These are phyloP conservation scores for Dothideomycetes sp. DNA, from an alignment of 2,329 filamentous ascomycete genomes.

Conservation along the genomic window DNA sequence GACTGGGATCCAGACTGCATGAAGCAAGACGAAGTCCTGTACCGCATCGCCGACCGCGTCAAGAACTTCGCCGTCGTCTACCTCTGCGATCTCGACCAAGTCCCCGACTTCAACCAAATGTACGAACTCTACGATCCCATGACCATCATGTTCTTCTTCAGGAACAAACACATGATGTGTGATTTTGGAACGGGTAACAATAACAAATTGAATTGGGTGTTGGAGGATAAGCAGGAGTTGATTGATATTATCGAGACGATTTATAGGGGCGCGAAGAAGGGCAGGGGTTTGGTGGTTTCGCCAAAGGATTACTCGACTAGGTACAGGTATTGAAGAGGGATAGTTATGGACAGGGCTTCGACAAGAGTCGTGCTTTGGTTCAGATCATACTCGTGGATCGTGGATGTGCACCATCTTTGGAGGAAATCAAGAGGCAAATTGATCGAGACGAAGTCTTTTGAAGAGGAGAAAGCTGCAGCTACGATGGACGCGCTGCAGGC, in stretches of 20 bases:
- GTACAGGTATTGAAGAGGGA: constrained; percentile 64
- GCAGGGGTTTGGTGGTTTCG: constrained; percentile 88
- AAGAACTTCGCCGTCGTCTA: constrained; percentile 93
- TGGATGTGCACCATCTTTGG: too few species aligned
- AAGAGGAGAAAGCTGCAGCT: too few species aligned
- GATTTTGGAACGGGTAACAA: constrained; percentile 98
- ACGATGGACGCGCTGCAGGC: too few species aligned
- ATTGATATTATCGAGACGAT: constrained; percentile 98
- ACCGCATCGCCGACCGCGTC: constrained; percentile 84
- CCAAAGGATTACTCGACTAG: constrained; percentile 76
- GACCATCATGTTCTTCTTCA: constrained; percentile 96
- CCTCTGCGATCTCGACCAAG: constrained; percentile 83
- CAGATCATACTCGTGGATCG: too few species aligned
- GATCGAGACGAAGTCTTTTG: too few species aligned
- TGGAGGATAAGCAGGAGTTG: constrained; percentile 96
- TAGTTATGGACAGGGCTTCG: too few species aligned
- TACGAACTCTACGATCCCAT: constrained; percentile 74
- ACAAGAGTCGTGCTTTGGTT: too few species aligned
- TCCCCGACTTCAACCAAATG: constrained; percentile 93
- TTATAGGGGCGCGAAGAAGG: constrained; percentile 97
- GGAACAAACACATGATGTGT: constrained; percentile 98
- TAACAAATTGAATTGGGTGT: constrained; percentile 94
- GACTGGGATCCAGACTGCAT: constrained; percentile 76
- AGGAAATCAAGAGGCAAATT: too few species aligned
- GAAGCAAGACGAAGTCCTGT: constrained; percentile 85